A percentile compares a stretch with the other conserved stretches of the same genome.
phyloP scores from a whole-genome alignment of 2,329 filamentous ascomycete genomes.

The Ophidiomyces ophidiicola region DNA sequence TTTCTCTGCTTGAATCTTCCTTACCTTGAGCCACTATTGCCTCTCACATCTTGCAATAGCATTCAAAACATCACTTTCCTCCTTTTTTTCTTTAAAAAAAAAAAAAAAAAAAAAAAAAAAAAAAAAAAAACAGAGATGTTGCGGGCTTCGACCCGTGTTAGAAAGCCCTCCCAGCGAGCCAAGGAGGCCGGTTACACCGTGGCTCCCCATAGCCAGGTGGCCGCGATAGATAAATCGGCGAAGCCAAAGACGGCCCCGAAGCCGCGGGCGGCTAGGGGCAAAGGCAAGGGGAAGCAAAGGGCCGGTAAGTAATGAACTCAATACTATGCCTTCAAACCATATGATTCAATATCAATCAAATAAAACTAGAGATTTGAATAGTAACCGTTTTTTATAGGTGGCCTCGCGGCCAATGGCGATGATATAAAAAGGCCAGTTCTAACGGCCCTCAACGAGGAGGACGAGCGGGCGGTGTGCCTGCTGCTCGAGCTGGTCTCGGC shows the following conservation, averaged over 20 bases:
- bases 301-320: constrained; percentile 4
- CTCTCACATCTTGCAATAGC: background rate
- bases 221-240: constrained; percentile 3
- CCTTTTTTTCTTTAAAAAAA: background rate
- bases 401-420: background rate
- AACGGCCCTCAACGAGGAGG: constrained; percentile 11
- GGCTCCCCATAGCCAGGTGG: constrained; percentile 6
- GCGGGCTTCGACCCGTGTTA: constrained; percentile 21
- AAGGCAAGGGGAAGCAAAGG: constrained; percentile 9
- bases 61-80: background rate
- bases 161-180: constrained; percentile 24
- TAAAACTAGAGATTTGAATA: background rate
- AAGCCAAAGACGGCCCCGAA: constrained; percentile 8
- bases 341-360: background rate
- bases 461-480: constrained; percentile 14
- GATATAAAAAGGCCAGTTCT: constrained; percentile 3
- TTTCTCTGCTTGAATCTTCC: too few species aligned
- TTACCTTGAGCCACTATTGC: too few species aligned
- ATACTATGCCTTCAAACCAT: background rate
- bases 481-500: constrained; percentile 17
- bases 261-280: constrained; percentile 10
- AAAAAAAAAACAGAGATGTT: constrained; percentile 12
- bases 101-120: constrained; percentile 5
- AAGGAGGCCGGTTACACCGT: constrained; percentile 19
- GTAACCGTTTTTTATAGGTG: background rate